Percentiles rank a stretch among this genome's conserved stretches.
Conservation (phyloP, 441 rosid species). For the Populus tomentosa region DNA sequence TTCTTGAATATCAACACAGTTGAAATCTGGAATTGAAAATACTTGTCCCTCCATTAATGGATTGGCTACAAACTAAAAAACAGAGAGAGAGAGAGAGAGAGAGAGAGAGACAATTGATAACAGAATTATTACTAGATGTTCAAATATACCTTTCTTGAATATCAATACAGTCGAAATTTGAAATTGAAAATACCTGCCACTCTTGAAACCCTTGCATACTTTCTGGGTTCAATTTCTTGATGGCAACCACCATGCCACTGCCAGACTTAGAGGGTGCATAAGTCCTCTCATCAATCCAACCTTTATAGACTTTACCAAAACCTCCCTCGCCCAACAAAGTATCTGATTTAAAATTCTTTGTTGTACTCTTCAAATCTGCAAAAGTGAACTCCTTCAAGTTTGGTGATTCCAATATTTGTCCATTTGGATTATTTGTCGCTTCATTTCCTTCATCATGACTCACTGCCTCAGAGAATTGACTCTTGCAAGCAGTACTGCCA, state of each 20-base stretch:
- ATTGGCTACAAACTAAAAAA: constrained; percentile 5
- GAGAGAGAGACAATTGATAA: too few species aligned
- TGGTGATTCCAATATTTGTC: constrained; percentile 45
- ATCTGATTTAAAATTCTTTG: constrained; percentile 61
- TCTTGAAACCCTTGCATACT: constrained; percentile 84
- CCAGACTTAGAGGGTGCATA: constrained; percentile 45
- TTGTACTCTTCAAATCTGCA: constrained; percentile 63
- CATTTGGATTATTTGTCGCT: constrained; percentile 24
- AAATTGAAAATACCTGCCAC: constrained; percentile 62
- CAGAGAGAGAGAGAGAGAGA: too few species aligned
- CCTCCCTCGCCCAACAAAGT: constrained; percentile 90
- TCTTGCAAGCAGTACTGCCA: constrained; percentile 34
- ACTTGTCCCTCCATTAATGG: neutral
- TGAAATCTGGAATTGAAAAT: neutral
- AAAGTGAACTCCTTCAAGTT: constrained; percentile 60
- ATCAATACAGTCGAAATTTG: neutral
- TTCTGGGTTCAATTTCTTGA: constrained; percentile 80
- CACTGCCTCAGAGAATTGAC: constrained; percentile 40
- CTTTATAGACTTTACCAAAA: constrained; percentile 86
- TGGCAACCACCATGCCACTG: constrained; percentile 61
- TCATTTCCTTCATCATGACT: constrained; percentile 30
- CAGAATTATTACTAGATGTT: neutral
- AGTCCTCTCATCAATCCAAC: constrained; percentile 82
- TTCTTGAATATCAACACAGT: neutral
- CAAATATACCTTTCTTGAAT: neutral